Evolutionary conservation across 176 grass and related monocot species (phyloP).

Genomic region (Triticum aestivum): IWGSC_CS_RefSeq_v2.1 NC_057800.1:669780937-669781436

Average conservation of each 20-base stretch:
- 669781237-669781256: constrained; percentile 3
- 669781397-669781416: constrained; percentile 39
- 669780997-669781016: no score
- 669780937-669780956: no score
- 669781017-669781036: no score
- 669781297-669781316: constrained; percentile 53
- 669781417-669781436: constrained; percentile 42
- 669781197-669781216: constrained; percentile 50
- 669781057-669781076: no score
- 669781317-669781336: constrained; percentile 42
- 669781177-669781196: constrained; percentile 45
- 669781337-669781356: constrained; percentile 22
- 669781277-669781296: constrained; percentile 17
- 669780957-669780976: no score
- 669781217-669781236: constrained; percentile 67
- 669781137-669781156: neutral
- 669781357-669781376: neutral
- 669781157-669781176: neutral
- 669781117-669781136: no score
- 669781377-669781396: constrained; percentile 36
- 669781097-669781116: no score
- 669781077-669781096: no score
- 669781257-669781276: constrained; percentile 42
- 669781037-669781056: no score
- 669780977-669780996: no score